These are phyloP conservation scores for Hypoxylon sp. DNA, from an alignment of 2,329 filamentous ascomycete genomes.

Conservation along the genomic window DNA sequence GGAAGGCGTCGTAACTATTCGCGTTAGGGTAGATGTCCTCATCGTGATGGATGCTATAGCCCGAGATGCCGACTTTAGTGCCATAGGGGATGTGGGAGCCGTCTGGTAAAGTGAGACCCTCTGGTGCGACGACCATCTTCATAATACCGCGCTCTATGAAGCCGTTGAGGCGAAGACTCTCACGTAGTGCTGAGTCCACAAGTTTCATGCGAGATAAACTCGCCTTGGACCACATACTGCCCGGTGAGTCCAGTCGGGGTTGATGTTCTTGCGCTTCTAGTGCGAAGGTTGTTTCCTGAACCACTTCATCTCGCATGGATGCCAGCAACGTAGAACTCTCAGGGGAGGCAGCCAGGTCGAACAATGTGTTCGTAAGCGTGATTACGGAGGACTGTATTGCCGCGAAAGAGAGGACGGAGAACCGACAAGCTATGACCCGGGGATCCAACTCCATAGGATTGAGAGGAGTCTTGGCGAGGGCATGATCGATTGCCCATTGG, in stretches of 20 bases:
- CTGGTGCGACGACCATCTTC: constrained; percentile 56
- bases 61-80: constrained; percentile 56
- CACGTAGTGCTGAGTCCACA: constrained; percentile 61
- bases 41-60: constrained; percentile 56
- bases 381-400: constrained; percentile 59
- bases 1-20: constrained; percentile 57
- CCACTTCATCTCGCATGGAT: constrained; percentile 57
- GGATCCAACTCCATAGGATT: constrained; percentile 52
- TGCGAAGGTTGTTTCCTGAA: constrained; percentile 42
- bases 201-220: constrained; percentile 56
- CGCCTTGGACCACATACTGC: constrained; percentile 54
- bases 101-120: constrained; percentile 55
- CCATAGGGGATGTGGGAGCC: constrained; percentile 55
- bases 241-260: constrained; percentile 29
- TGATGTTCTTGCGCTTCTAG: background rate
- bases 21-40: constrained; percentile 55
- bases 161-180: constrained; percentile 59
- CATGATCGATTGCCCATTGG: constrained; percentile 59
- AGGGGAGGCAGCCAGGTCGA: constrained; percentile 56
- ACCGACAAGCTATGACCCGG: constrained; percentile 54
- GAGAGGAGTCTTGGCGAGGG: constrained; percentile 48
- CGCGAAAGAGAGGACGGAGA: constrained; percentile 56
- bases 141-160: constrained; percentile 57
- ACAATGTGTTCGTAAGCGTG: constrained; percentile 57
- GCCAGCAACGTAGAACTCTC: constrained; percentile 46